These are phyloP conservation scores for Colletotrichum trifolii DNA, from an alignment of 2,329 filamentous ascomycete genomes.

Conservation along the genomic window DNA sequence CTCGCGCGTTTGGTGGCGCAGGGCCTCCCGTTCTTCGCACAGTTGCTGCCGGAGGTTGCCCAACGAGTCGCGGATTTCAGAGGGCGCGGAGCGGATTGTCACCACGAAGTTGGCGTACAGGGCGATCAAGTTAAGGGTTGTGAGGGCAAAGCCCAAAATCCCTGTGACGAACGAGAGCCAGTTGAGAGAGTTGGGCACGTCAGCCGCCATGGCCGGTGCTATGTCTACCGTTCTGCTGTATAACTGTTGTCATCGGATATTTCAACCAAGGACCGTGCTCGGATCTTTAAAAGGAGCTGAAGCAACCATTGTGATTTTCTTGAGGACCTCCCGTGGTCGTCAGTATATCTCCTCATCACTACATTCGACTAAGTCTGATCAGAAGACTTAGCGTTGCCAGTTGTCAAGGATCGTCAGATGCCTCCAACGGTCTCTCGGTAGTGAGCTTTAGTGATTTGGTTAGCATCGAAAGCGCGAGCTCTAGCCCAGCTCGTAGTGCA, in stretches of 20 bases:
- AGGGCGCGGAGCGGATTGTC: slow-evolving; percentile 22
- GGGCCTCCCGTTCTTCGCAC: slow-evolving; percentile 31
- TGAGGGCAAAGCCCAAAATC: slow-evolving; percentile 31
- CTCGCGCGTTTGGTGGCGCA: slow-evolving; percentile 28
- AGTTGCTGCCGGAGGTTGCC: slow-evolving; percentile 32
- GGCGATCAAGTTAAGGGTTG: slow-evolving; percentile 29
- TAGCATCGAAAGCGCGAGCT: background rate
- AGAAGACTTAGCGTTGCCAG: slow-evolving; percentile 23
- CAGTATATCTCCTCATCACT: slow-evolving; percentile 22
- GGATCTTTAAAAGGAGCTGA: slow-evolving; percentile 5
- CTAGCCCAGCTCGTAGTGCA: slow-evolving; percentile 2
- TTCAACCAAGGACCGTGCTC: background rate
- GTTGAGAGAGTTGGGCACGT: slow-evolving; percentile 31
- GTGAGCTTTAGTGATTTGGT: background rate
- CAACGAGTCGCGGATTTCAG: slow-evolving; percentile 25
- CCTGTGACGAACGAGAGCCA: slow-evolving; percentile 34
- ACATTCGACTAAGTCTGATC: slow-evolving; percentile 5
- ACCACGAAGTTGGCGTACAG: slow-evolving; percentile 31
- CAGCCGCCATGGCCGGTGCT: slow-evolving; percentile 10
- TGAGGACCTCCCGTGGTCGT: slow-evolving; percentile 13
- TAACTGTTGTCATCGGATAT: background rate
- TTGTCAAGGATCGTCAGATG: slow-evolving; percentile 19
- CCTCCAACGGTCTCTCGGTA: background rate
- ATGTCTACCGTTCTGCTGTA: background rate
- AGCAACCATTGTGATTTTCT: background rate